Percentiles rank a stretch among this genome's conserved stretches.
Evolutionary conservation across 495 filamentous ascomycete genomes (phyloP).

Genomic region (Geopyxis carbonaria): DNA sequence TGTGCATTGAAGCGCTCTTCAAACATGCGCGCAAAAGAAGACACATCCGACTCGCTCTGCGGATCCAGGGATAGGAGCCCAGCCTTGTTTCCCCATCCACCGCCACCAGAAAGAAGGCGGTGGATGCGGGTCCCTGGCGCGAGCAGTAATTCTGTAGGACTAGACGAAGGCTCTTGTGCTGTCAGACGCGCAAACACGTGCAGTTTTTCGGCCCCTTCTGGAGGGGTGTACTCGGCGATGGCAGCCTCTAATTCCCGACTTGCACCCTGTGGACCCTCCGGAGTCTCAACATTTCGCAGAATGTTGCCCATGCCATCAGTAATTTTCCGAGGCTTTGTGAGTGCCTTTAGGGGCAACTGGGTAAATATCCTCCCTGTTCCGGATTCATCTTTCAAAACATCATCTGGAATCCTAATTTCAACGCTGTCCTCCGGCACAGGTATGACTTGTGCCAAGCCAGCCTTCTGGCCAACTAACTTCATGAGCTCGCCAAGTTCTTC

Average conservation of each 20-base stretch:
- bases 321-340: slow-evolving; percentile 40
- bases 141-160: slow-evolving; percentile 8
- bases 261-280: slow-evolving; percentile 26
- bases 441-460: slow-evolving; percentile 11
- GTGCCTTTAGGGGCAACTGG: slow-evolving; percentile 33
- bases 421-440: slow-evolving; percentile 7
- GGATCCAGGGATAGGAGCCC: slow-evolving; percentile 54
- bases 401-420: slow-evolving; percentile 12
- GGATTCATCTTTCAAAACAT: slow-evolving; percentile 4
- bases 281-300: slow-evolving; percentile 35
- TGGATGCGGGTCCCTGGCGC: slow-evolving; percentile 26
- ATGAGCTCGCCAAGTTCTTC: slow-evolving; percentile 21
- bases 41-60: slow-evolving; percentile 13
- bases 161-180: slow-evolving; percentile 20
- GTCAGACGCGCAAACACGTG: slow-evolving; percentile 49
- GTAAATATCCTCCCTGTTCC: slow-evolving; percentile 2
- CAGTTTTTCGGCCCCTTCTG: slow-evolving; percentile 25
- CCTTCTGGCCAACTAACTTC: slow-evolving; percentile 15
- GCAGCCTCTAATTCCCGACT: slow-evolving; percentile 44
- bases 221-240: slow-evolving; percentile 34
- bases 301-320: slow-evolving; percentile 54
- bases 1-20: slow-evolving; percentile 13
- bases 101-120: slow-evolving; percentile 50
- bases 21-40: slow-evolving; percentile 14
- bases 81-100: slow-evolving; percentile 58